Percentiles rank a stretch among this genome's conserved stretches.
Evolutionary conservation across 1,284 basidiomycete species (phyloP).

Genomic region (Lignosus rhinocerotis): DNA sequence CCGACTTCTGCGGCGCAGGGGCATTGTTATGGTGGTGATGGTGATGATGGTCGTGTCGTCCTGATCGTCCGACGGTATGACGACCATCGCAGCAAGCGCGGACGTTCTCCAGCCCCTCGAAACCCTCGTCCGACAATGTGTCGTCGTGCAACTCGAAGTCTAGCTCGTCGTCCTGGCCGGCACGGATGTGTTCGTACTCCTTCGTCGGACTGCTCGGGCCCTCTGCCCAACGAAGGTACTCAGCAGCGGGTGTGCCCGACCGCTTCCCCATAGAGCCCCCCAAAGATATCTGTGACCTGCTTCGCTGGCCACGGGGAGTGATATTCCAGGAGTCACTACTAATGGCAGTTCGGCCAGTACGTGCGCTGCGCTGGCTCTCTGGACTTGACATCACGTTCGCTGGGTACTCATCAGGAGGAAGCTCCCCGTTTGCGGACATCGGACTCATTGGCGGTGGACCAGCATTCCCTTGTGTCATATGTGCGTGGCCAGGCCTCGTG

Average conservation of each 20-base stretch:
- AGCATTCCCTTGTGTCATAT: slow-evolving; percentile 43
- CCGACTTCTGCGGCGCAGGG: slow-evolving; percentile 27
- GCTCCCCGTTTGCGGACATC: slow-evolving; percentile 45
- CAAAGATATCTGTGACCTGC: slow-evolving; percentile 73
- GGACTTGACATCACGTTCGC: slow-evolving; percentile 54
- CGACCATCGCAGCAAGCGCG: slow-evolving; percentile 93
- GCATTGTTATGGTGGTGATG: slow-evolving; percentile 55
- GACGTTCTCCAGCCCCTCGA: slow-evolving; percentile 93
- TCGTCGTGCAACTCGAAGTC: slow-evolving; percentile 81
- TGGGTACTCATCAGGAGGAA: slow-evolving; percentile 53
- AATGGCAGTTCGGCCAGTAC: slow-evolving; percentile 48
- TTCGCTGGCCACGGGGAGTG: slow-evolving; percentile 74
- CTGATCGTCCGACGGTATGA: slow-evolving; percentile 74
- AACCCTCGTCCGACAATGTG: slow-evolving; percentile 77
- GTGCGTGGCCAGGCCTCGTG: slow-evolving; percentile 59
- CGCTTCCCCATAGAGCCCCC: slow-evolving; percentile 79
- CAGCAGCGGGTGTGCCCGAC: slow-evolving; percentile 84
- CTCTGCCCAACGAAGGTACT: slow-evolving; percentile 80
- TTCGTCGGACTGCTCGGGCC: slow-evolving; percentile 67
- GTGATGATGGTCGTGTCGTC: slow-evolving; percentile 50
- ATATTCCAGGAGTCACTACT: slow-evolving; percentile 66
- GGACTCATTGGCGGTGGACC: slow-evolving; percentile 56
- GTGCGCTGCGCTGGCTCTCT: slow-evolving; percentile 66
- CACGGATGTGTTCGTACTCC: slow-evolving; percentile 63
- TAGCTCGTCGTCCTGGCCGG: slow-evolving; percentile 61